Evolutionary conservation across 331 rosid genomes (phyloP), one percentile per base, ranked within the genome.

Genomic region (Rosa hybrid): DNA sequence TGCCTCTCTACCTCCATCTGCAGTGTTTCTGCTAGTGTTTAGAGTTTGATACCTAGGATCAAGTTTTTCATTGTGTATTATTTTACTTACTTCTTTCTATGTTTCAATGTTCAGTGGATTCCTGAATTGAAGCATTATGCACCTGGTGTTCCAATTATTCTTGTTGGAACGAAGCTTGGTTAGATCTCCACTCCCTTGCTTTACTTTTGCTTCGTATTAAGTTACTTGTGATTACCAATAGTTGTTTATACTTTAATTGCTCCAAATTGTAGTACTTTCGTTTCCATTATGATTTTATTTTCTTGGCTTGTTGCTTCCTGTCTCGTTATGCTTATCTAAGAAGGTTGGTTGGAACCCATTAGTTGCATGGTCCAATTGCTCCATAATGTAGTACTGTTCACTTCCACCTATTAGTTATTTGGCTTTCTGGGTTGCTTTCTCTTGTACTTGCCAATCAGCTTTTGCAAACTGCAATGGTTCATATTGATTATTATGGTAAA

Each of bases 101-200:
- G 8, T 34, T 48, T 25, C 75, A 27, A 45, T 78, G 68, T 82
- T 78, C 84, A 94, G 98, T 94, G 98, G 98, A 86, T 94, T 86
- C 96, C 97, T 77, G 98, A 94, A 83, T 77, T 94, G 90, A 91
- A 95, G 96, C 98, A 94, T 88, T 94, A 92, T 88, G 98, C 98
- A 78, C 98, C 98, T 49, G 98, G 98, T 67, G 94, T 94, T 83
- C 98, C 98, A 54, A 88, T 94, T 82, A 90, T 94, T 79, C 98
- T 94, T 18, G 98, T 94, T 82, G 98, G 98, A 77, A 94, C 98
- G 14, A 94, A 94, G 86, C 98, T 94, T 72, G 98, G 98, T 94
- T 80, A 92, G 92, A 86, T 87, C 90, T 85, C 73, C 72, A 68
- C 82, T 63, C 83, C 25, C 39, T 77, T 78, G 67, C 39, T 81